Percentiles rank a stretch among this genome's conserved stretches.
Conservation (phyloP, 306 rosid species). For the Prunus mira region DNA sequence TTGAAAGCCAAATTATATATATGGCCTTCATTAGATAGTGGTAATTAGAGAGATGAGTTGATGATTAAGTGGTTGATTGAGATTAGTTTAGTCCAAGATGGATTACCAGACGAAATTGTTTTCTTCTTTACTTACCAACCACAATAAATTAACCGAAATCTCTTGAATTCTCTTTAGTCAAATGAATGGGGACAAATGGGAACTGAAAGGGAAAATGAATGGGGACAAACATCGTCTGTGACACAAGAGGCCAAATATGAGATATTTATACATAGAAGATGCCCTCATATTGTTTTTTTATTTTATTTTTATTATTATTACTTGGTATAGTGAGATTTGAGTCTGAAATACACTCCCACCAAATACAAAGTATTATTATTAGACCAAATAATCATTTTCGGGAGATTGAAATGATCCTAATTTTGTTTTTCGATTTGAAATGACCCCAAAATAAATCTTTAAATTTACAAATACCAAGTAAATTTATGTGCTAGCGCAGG, state of each 20-base stretch:
- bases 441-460: no score
- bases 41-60: not conserved
- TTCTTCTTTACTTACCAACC: not conserved
- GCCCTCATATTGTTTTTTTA: not conserved
- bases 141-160: not conserved
- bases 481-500: constrained; percentile 36
- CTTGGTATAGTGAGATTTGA: no score
- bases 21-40: not conserved
- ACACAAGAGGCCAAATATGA: not conserved
- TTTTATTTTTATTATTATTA: no score
- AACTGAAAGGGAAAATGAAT: no score
- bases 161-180: not conserved
- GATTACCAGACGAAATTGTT: not conserved
- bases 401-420: no score
- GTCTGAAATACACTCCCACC: no score
- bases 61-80: no score
- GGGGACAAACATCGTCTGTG: not conserved
- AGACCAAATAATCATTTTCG: no score
- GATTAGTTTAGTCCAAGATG: not conserved
- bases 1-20: not conserved
- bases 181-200: not conserved
- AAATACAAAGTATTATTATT: no score
- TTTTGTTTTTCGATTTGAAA: no score
- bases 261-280: not conserved
- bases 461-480: no score